phyloP scores from a whole-genome alignment of 306 rosid genomes.

The Begonia masoniana region DNA sequence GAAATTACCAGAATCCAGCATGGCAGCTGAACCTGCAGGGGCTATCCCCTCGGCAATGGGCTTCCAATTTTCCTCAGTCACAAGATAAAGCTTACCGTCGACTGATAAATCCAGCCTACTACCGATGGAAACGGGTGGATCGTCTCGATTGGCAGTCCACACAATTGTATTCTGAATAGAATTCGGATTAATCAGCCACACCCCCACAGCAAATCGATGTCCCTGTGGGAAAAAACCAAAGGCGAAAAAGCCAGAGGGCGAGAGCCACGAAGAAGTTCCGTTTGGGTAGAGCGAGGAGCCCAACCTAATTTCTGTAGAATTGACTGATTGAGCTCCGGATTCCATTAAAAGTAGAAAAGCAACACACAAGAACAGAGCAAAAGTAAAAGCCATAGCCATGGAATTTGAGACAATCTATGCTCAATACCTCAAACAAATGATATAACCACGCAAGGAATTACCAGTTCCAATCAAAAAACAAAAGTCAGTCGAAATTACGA shows the following conservation, averaged over 20 bases:
- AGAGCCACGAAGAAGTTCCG: slow-evolving; percentile 4
- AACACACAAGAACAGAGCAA: background rate
- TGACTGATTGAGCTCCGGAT: background rate
- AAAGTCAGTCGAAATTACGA: no score
- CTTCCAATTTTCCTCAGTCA: background rate
- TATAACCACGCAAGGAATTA: no score
- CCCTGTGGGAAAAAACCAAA: slow-evolving; percentile 6
- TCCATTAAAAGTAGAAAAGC: background rate
- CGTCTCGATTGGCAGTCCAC: slow-evolving; percentile 13
- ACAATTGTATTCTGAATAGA: background rate
- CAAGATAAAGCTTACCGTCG: slow-evolving; percentile 2
- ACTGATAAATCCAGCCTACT: background rate
- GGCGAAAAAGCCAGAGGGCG: slow-evolving; percentile 9
- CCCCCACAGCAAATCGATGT: slow-evolving; percentile 8
- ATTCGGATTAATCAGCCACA: background rate
- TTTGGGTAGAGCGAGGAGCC: slow-evolving; percentile 7
- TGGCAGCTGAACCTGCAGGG: background rate
- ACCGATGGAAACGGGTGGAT: background rate
- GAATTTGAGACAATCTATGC: background rate
- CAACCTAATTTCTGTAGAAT: background rate
- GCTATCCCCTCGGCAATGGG: background rate
- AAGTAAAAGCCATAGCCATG: background rate
- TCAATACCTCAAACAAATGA: no score
- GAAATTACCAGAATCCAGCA: slow-evolving; percentile 13
- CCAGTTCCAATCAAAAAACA: no score